These are phyloP conservation scores for baker's yeast (Saccharomyces cerevisiae) DNA, from an alignment of 805 yeast genomes.

Conservation along the genomic window DNA sequence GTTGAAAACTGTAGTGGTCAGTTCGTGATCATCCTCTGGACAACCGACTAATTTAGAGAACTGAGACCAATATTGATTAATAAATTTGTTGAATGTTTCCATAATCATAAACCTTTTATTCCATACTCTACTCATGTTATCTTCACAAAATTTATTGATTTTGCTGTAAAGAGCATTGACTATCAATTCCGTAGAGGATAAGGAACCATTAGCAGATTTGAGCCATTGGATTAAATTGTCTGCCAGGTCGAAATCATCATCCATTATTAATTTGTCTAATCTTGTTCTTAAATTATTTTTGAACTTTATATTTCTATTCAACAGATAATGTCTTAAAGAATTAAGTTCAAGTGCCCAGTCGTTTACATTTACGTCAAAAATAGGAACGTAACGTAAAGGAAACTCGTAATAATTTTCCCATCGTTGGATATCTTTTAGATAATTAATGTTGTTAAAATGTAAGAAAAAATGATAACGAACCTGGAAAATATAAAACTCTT, in stretches of 20 bases:
- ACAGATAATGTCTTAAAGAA: slow-evolving; percentile 20
- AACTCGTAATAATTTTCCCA: slow-evolving; percentile 19
- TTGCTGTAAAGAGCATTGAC: slow-evolving; percentile 16
- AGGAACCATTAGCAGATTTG: slow-evolving; percentile 10
- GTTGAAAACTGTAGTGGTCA: slow-evolving; percentile 18
- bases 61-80: slow-evolving; percentile 20
- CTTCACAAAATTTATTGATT: slow-evolving; percentile 13
- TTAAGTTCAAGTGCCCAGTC: slow-evolving; percentile 17
- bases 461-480: slow-evolving; percentile 20
- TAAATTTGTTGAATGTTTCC: slow-evolving; percentile 24
- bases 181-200: slow-evolving; percentile 15
- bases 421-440: slow-evolving; percentile 16
- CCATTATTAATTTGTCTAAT: slow-evolving; percentile 12
- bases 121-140: slow-evolving; percentile 14
- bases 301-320: slow-evolving; percentile 15
- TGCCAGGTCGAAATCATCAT: slow-evolving; percentile 23
- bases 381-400: slow-evolving; percentile 17
- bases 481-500: slow-evolving; percentile 16
- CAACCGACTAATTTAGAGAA: slow-evolving; percentile 16
- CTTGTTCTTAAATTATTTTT: slow-evolving; percentile 6
- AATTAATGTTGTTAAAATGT: slow-evolving; percentile 8
- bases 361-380: slow-evolving; percentile 5
- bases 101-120: slow-evolving; percentile 16
- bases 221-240: slow-evolving; percentile 20
- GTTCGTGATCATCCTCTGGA: slow-evolving; percentile 23